Conservation (phyloP, 2,329 filamentous ascomycete genomes). For the Monosporascus sp. region DNA sequence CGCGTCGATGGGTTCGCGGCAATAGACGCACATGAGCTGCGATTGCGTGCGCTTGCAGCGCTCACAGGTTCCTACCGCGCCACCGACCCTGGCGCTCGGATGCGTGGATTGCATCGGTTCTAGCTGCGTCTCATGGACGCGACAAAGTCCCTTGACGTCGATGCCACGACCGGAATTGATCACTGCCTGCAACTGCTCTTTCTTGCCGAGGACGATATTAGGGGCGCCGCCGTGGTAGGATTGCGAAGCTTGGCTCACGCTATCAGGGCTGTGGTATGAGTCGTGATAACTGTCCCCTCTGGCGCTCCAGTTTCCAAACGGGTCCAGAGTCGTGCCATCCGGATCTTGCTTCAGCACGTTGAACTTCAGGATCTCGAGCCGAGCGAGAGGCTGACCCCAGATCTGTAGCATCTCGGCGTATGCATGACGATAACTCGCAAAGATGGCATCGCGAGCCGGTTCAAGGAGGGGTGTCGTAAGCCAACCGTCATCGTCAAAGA, state of each 20-base stretch:
- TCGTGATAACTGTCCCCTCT: slow-evolving; percentile 32
- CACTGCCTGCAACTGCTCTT: slow-evolving; percentile 46
- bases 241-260: slow-evolving; percentile 26
- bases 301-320: slow-evolving; percentile 13
- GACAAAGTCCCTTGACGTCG: slow-evolving; percentile 59
- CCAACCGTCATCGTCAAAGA: slow-evolving; percentile 66
- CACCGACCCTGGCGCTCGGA: slow-evolving; percentile 36
- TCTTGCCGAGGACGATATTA: slow-evolving; percentile 53
- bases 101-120: slow-evolving; percentile 52
- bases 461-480: slow-evolving; percentile 56
- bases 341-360: slow-evolving; percentile 54
- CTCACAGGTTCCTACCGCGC: slow-evolving; percentile 38
- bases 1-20: slow-evolving; percentile 54
- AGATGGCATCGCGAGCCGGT: slow-evolving; percentile 40
- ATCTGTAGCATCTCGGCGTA: slow-evolving; percentile 67
- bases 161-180: slow-evolving; percentile 51
- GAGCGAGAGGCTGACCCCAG: slow-evolving; percentile 58
- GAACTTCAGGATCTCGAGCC: slow-evolving; percentile 66
- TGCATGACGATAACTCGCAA: slow-evolving; percentile 57
- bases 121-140: slow-evolving; percentile 57
- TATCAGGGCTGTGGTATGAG: slow-evolving; percentile 28
- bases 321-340: slow-evolving; percentile 17
- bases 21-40: slow-evolving; percentile 59
- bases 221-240: slow-evolving; percentile 38
- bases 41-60: slow-evolving; percentile 50